Evolutionary conservation across 331 rosid genomes (phyloP).

Genomic region (Pyracantha coccinea): DNA sequence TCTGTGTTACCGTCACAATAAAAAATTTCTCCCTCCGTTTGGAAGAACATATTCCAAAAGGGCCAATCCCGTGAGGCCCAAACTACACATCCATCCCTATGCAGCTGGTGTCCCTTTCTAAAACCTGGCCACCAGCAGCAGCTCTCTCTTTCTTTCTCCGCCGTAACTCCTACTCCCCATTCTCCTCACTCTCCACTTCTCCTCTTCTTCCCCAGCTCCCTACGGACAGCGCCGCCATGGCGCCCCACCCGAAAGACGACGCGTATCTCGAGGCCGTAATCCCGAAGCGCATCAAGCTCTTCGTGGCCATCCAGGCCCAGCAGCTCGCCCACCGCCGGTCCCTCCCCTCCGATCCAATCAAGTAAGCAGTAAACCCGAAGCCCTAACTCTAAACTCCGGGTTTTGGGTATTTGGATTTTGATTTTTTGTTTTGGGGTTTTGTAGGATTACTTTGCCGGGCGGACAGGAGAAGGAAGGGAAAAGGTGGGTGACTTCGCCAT

Average conservation of each 20-base stretch:
- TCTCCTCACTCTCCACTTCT: conserved; percentile 14
- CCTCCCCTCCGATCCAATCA: conserved; percentile 72
- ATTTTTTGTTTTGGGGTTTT: not conserved
- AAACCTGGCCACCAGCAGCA: not conserved
- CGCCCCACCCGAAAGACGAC: conserved; percentile 54
- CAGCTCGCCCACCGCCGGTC: conserved; percentile 37
- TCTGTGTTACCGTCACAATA: too few species aligned
- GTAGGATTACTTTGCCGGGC: conserved; percentile 58
- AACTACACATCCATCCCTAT: not conserved
- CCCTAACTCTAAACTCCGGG: not conserved
- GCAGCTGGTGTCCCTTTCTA: too few species aligned
- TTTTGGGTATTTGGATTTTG: not conserved
- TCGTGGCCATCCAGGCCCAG: conserved; percentile 43
- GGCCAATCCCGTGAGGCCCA: not conserved
- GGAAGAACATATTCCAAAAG: not conserved
- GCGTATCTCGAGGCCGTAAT: conserved; percentile 45
- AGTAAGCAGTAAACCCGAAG: conserved; percentile 13
- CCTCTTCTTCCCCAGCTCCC: conserved; percentile 4
- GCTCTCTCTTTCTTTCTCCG: conserved; percentile 6
- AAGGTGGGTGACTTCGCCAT: conserved; percentile 71
- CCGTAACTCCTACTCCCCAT: conserved; percentile 27
- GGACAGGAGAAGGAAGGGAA: conserved; percentile 66
- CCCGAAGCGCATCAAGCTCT: conserved; percentile 58
- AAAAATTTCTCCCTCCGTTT: not conserved
- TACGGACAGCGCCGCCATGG: conserved; percentile 23